A percentile compares a stretch with the other conserved stretches of the same genome.
Conservation (phyloP, 2,329 filamentous ascomycete genomes). For the Neofusicoccum parvum region DNA sequence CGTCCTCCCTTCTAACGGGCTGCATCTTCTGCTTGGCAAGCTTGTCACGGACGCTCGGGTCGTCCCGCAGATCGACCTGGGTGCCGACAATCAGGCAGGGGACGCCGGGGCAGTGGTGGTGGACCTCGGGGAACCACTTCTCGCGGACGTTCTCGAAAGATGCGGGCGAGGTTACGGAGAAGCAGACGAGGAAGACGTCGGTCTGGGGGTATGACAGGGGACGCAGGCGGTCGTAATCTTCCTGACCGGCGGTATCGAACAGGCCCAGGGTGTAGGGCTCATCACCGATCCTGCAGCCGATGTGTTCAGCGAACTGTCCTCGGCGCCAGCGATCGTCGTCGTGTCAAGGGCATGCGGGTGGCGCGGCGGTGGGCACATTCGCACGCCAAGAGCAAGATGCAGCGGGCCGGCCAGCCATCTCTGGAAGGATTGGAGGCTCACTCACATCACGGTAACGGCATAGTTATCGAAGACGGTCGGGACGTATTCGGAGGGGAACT, state of each 20-base stretch:
- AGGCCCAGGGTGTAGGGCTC: constrained; percentile 96
- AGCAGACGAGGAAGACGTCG: constrained; percentile 98
- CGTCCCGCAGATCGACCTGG: constrained; percentile 93
- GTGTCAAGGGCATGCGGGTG: not conserved
- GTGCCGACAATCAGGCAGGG: constrained; percentile 98
- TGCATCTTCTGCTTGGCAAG: constrained; percentile 94
- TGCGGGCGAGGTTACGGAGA: constrained; percentile 94
- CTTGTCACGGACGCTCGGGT: constrained; percentile 84
- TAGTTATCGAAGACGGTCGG: constrained; percentile 99
- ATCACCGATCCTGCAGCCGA: constrained; percentile 83
- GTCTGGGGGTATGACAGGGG: constrained; percentile 98
- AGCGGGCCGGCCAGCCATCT: not conserved
- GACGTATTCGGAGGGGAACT: constrained; percentile 99
- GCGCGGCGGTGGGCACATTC: not conserved
- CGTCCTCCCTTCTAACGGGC: constrained; percentile 88
- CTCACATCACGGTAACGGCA: constrained; percentile 96
- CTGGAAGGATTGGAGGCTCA: constrained; percentile 6
- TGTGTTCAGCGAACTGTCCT: constrained; percentile 11
- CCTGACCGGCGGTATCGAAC: constrained; percentile 98
- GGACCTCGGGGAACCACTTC: constrained; percentile 98
- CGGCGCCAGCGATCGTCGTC: not conserved
- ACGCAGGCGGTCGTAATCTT: constrained; percentile 97
- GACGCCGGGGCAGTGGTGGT: constrained; percentile 97
- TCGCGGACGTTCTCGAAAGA: constrained; percentile 99
- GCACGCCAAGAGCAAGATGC: constrained; percentile 7